Evolutionary conservation across 1,284 basidiomycete species (phyloP), one percentile per base, ranked within the genome.

Genomic region (Boletus smithii): DNA sequence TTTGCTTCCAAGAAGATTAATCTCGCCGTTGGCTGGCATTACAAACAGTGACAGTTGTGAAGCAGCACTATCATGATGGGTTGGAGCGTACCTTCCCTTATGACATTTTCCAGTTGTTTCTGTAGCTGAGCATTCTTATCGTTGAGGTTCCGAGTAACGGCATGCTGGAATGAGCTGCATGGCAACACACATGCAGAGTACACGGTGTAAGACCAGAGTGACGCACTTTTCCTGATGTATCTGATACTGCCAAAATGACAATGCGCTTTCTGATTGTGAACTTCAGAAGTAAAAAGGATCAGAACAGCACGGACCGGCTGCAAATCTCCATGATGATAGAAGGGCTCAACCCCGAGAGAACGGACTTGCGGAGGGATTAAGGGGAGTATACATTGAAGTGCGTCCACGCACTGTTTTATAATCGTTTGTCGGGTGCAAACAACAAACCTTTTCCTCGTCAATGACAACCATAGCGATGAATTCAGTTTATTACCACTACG

Each of bases 181-280:
- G 38, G 39, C 40, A 46, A 49, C 22, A 47, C 44, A 22, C 26
- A 26, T 51, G 23, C 14, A 43, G 42, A n/a, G 14, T 20, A 38
- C 23, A 50, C 10, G 18, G 20, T 20, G 13, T 31, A 30, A 41
- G 14, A 24, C 23, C 22, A 43, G 17, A 48, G 27, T 24, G 31
- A 56, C 71, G 56, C 53, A 87, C 88, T 77, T 81, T 69, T 91
- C 88, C 69, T 91, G 88, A 53, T 88, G 85, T 39, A 82, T 77
- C 59, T 91, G 88, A 63, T 91, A 91, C 62, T 89, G 86, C 89
- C 89, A 91, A 65, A 91, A 91, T 8, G 87, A 85, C 49, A 91
- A 77, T 5, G 87, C 85, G 27, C 85, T 88, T 50, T n/a, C 37
- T 37, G 29, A 27, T 22, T 4, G 44, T 67, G 46, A 63, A 45